Percentiles rank a stretch among this genome's conserved stretches.
Evolutionary conservation across 1,284 basidiomycete species (phyloP).

Genomic region (Rhodotorula glutinis): DNA sequence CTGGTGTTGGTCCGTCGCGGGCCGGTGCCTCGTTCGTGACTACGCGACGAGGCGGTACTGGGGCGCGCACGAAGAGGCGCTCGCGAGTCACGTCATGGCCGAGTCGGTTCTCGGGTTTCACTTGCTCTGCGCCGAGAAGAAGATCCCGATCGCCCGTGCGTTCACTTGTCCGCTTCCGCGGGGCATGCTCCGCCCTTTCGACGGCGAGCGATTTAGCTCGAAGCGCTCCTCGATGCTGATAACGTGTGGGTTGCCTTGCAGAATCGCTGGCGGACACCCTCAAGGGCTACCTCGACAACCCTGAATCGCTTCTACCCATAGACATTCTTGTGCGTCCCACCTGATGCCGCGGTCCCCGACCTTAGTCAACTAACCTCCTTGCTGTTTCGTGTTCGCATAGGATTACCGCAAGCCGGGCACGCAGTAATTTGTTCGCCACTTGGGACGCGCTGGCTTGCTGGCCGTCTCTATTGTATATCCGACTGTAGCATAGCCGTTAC

Average conservation of each 20-base stretch:
- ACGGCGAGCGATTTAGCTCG: not conserved
- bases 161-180: not conserved
- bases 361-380: not conserved
- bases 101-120: conserved; percentile 32
- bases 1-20: conserved; percentile 32
- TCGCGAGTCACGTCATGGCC: conserved; percentile 13
- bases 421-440: no score
- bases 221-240: not conserved
- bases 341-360: no score
- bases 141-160: conserved; percentile 16
- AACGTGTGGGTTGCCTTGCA: not conserved
- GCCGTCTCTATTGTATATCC: no score
- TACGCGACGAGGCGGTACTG: conserved; percentile 27
- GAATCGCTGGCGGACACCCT: conserved; percentile 12
- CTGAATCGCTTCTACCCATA: conserved; percentile 23
- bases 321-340: conserved; percentile 15
- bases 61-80: conserved; percentile 25
- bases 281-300: conserved; percentile 18
- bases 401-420: not conserved
- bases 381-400: no score
- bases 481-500: no score
- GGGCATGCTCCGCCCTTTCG: no score
- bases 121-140: conserved; percentile 10
- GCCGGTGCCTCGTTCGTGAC: conserved; percentile 35
- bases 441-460: no score